Conservation (phyloP, 768 basidiomycete genomes). For the Amanita exitialis region DNA sequence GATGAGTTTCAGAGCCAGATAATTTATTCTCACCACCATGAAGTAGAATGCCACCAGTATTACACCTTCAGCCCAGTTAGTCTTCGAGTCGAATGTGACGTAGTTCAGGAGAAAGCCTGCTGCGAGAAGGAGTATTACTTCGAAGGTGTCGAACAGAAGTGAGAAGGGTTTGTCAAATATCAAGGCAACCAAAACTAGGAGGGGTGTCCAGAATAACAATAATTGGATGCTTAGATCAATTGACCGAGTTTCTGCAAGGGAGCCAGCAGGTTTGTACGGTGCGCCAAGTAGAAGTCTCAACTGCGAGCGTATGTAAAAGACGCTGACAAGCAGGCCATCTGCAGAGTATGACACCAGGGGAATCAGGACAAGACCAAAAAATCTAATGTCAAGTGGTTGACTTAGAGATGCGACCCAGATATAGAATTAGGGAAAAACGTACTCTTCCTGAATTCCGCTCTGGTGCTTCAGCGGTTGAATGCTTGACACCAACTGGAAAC, state of each 20-base stretch:
- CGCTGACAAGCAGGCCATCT: slow-evolving; percentile 51
- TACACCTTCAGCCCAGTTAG: slow-evolving; percentile 69
- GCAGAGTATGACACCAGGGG: slow-evolving; percentile 67
- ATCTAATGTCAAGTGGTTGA: slow-evolving; percentile 25
- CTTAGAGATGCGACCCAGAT: slow-evolving; percentile 6
- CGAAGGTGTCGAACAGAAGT: slow-evolving; percentile 53
- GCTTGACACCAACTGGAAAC: not conserved
- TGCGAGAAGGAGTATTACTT: slow-evolving; percentile 46
- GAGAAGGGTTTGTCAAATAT: slow-evolving; percentile 48
- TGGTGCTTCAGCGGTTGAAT: not conserved
- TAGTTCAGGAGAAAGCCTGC: slow-evolving; percentile 72
- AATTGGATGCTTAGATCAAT: slow-evolving; percentile 78
- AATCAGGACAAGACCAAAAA: slow-evolving; percentile 65
- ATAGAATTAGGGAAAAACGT: not conserved
- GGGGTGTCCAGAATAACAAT: slow-evolving; percentile 69
- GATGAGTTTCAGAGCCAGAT: not conserved
- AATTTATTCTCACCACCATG: slow-evolving; percentile 38
- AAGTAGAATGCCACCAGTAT: slow-evolving; percentile 57
- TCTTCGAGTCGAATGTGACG: slow-evolving; percentile 68
- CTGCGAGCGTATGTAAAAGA: slow-evolving; percentile 33
- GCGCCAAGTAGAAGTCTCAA: not conserved
- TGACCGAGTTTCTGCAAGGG: slow-evolving; percentile 54
- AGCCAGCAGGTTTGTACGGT: slow-evolving; percentile 27
- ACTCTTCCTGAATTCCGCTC: not conserved
- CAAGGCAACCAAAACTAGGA: slow-evolving; percentile 62